Evolutionary conservation across 2,329 filamentous ascomycete species (phyloP), one percentile per base, ranked within the genome.

Genomic region (Trichophaea hybrida): DNA sequence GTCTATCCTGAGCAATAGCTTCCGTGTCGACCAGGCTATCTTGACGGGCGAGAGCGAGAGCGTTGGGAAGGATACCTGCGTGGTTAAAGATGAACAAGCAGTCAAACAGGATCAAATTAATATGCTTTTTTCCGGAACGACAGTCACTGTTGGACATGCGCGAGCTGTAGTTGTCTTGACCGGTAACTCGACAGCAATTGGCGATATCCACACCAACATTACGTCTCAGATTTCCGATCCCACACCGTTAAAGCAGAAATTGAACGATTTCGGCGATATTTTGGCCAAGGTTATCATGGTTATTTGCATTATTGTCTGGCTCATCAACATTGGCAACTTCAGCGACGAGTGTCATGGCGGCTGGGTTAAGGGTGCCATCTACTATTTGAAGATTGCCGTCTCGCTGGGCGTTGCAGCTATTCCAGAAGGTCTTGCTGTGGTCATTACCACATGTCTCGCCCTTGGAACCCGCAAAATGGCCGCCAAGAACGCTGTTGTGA

Each of bases 381-480:
- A 98, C 79, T 98, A 98, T 74, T 82, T 98, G 69, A 98, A 98
- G 79, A 98, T 98, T 71, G 93, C 93, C 46, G 94, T 98, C 46
- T 98, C 93, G 54, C 85, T 98, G 40, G 94, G 93, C 73, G 93
- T 98, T 46, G 93, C 93, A 51, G 93, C 94, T 66, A 98, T 98
- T 70, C 93, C 93, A 0, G 93, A 98, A 75, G 93, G 94, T 73
- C 80, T 98, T 50, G 93, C 93, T 35, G 93, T 97, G 57, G 94
- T 98, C 66, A 98, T 98, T 68, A 98, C 93, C n/a, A 97, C 93
- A 34, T 98, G 93, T 73, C 77, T 98, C 62, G 93, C 93, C 64
- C 80, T 98, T 35, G 93, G 94, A 68, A 98, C 94, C 4, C 84
- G 93, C 66, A 97, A 95, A 75, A 98, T 98, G 94, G 94, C 93